Percentiles rank a stretch among this genome's conserved stretches.
phyloP scores from a whole-genome alignment of 371 early-diverging fungal genomes.

The Mucor irregularis region DNA sequence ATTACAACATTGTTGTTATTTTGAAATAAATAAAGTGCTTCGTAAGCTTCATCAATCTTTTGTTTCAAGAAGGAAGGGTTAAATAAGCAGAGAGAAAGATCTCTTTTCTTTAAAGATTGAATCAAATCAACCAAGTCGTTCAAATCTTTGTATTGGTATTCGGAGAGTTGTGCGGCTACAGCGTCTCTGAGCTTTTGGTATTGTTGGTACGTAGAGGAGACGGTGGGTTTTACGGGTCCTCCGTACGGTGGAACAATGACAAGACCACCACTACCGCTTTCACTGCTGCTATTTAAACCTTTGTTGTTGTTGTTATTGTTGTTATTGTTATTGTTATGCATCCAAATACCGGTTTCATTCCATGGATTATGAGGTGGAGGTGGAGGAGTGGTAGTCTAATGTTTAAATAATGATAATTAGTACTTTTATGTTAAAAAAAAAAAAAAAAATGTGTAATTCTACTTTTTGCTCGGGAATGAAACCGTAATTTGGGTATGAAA shows the following conservation, averaged over 20 bases:
- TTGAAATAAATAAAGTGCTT: slow-evolving; percentile 28
- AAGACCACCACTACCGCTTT: too few relatives aligned
- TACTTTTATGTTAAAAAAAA: too few relatives aligned
- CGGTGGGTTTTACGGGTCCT: too few relatives aligned
- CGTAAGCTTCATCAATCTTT: slow-evolving; percentile 40
- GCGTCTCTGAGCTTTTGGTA: slow-evolving; percentile 36
- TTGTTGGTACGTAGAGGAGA: background rate
- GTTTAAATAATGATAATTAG: too few relatives aligned
- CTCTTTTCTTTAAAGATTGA: slow-evolving; percentile 39
- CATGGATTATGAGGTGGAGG: slow-evolving; percentile 15
- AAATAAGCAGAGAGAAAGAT: slow-evolving; percentile 46
- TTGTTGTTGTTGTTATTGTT: slow-evolving; percentile 9
- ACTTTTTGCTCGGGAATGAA: background rate
- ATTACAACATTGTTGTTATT: slow-evolving; percentile 1
- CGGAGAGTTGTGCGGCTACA: slow-evolving; percentile 17
- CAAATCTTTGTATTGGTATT: slow-evolving; percentile 18
- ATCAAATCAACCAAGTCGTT: slow-evolving; percentile 46
- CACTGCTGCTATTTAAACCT: too few relatives aligned
- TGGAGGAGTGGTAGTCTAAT: background rate
- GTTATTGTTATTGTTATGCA: slow-evolving; percentile 9
- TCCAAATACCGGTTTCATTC: slow-evolving; percentile 22
- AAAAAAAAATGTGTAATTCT: background rate
- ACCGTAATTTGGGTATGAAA: background rate
- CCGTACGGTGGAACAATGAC: too few relatives aligned
- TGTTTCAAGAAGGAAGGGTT: slow-evolving; percentile 38